Evolutionary conservation across 2,329 filamentous ascomycete species (phyloP).

Genomic region (Claviceps arundinis): DNA sequence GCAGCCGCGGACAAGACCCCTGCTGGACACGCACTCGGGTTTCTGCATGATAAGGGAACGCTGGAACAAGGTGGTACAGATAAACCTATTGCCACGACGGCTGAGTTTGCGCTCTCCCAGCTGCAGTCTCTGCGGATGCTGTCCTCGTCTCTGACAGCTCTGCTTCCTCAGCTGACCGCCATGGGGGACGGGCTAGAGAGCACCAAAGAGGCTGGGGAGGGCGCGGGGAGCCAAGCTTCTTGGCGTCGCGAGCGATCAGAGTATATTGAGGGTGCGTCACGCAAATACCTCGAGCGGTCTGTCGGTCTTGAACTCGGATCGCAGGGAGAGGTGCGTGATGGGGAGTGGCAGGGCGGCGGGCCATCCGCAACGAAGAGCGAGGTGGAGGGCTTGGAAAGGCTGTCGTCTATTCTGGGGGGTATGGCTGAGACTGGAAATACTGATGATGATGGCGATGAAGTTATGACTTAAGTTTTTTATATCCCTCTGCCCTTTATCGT

Average conservation of each 20-base stretch:
- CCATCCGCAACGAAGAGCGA: constrained; percentile 35
- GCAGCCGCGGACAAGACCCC: constrained; percentile 1
- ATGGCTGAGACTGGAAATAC: constrained; percentile 1
- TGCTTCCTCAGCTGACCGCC: constrained; percentile 48
- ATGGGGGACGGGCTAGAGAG: neutral
- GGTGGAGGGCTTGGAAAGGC: constrained; percentile 42
- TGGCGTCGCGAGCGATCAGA: constrained; percentile 60
- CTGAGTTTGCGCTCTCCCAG: constrained; percentile 70
- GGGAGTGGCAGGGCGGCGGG: constrained; percentile 48
- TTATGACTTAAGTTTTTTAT: constrained; percentile 8
- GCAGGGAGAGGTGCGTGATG: constrained; percentile 49
- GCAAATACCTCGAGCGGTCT: constrained; percentile 59
- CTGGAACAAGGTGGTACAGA: constrained; percentile 37
- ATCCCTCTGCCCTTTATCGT: neutral
- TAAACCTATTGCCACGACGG: constrained; percentile 53
- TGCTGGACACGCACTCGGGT: constrained; percentile 30
- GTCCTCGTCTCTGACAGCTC: constrained; percentile 42
- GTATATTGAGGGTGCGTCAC: constrained; percentile 73
- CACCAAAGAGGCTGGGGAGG: neutral
- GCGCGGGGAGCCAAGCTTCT: constrained; percentile 18
- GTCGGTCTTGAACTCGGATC: constrained; percentile 52
- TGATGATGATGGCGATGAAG: neutral
- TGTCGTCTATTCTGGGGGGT: constrained; percentile 31
- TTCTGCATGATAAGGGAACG: constrained; percentile 40
- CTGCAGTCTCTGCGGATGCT: constrained; percentile 64